Percentiles rank a stretch among this genome's conserved stretches.
Evolutionary conservation across 768 basidiomycete genomes (phyloP).

Genomic region (Rhodotorula taiwanensis): DNA sequence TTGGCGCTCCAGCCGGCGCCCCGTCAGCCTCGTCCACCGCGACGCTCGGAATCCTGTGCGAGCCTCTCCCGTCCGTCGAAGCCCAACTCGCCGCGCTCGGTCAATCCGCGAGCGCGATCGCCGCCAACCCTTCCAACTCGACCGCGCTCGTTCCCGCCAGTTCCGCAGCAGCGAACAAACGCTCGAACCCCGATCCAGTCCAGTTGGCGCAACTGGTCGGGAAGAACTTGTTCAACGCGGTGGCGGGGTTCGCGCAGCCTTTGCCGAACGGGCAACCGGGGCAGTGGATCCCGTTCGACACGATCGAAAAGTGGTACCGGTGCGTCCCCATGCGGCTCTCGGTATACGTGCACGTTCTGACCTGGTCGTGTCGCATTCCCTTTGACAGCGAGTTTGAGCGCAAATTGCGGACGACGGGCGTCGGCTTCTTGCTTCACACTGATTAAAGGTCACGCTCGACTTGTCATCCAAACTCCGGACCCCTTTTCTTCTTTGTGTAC

Average conservation of each 20-base stretch:
- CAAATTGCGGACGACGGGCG: constrained; percentile 25
- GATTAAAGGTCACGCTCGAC: not conserved
- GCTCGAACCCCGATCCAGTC: constrained; percentile 6
- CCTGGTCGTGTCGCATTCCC: not conserved
- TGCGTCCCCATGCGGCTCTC: too few relatives aligned
- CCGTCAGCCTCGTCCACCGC: constrained; percentile 51
- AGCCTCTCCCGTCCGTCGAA: constrained; percentile 61
- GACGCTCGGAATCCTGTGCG: constrained; percentile 70
- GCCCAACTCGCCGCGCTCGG: constrained; percentile 51
- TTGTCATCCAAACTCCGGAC: not conserved
- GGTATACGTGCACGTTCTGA: too few relatives aligned
- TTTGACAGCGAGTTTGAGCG: constrained; percentile 26
- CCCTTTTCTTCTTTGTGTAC: too few relatives aligned
- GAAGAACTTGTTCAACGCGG: constrained; percentile 28
- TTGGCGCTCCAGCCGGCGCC: constrained; percentile 30
- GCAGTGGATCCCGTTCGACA: constrained; percentile 16
- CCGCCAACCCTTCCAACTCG: not conserved
- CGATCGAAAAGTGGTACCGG: constrained; percentile 30
- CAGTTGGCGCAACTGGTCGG: constrained; percentile 24
- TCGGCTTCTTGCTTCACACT: constrained; percentile 19
- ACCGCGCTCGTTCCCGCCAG: constrained; percentile 6
- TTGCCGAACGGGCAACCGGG: constrained; percentile 3
- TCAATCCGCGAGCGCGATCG: not conserved
- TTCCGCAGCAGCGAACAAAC: not conserved
- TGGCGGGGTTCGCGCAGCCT: constrained; percentile 24